Evolutionary conservation across 2,329 filamentous ascomycete genomes (phyloP), one percentile per base, ranked within the genome.

Genomic region (Sarocladiaceae sp.): DNA sequence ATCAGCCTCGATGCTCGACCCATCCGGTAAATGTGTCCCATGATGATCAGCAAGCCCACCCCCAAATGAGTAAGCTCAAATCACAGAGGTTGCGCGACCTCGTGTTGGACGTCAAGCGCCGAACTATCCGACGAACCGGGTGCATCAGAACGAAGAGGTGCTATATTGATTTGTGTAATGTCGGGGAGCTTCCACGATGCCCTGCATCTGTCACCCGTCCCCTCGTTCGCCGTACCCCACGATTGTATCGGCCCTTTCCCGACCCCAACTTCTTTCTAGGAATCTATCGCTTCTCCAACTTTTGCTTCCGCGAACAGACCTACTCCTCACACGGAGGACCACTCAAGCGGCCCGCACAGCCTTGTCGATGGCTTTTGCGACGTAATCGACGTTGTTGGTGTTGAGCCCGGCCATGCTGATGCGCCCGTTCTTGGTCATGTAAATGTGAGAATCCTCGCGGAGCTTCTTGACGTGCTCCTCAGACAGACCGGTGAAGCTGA

Each of bases 351-450:
- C 54, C 6, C 40, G 40, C 19, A 97, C 88, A 24, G 91, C 86
- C 64, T 84, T 85, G 62, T 96, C 85, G 11, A 97, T 79, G 1
- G 91, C 88, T 65, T 85, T 82, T 39, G 90, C 93, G 58, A 97
- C 86, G 68, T 96, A 95, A 45, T 95, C 88, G 47, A 97, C 75
- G 62, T 97, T 98, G 58, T 83, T 70, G 20, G 87, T 85, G 66
- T 97, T 97, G 53, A 97, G 70, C n/a, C 93, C 93, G 4, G 93
- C 93, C 91, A 98, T 97, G 61, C 87, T 94, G 67, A 97, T 95
- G 40, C 93, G 85, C 18, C 93, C 93, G 60, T 98, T 98, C 79
- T 96, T 96, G 53, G 91, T 97, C 79, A 91, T 90, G 69, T 93
- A 93, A 44, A 93, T 74, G 63, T 93, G 87, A 48, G 73, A 78